Evolutionary conservation across 345 rosid species (phyloP).

Genomic region (Toxicodendron radicans): DNA sequence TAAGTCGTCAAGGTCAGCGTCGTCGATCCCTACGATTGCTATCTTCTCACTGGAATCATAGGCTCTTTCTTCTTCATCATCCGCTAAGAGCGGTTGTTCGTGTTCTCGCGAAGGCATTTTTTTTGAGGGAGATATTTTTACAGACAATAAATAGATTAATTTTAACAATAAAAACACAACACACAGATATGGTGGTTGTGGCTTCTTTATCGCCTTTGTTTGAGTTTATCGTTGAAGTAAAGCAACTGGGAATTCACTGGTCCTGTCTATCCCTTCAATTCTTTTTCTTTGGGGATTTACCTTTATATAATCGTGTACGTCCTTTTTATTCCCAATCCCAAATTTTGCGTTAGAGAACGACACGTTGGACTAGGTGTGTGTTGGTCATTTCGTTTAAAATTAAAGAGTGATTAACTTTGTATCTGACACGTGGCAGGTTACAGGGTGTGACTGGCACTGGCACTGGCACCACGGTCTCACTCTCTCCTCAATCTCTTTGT

Average conservation of each 20-base stretch:
- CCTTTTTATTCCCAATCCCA: neutral
- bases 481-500: too few relatives aligned
- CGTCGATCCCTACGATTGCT: conserved; percentile 52
- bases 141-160: too few relatives aligned
- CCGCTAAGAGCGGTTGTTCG: conserved; percentile 36
- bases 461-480: too few relatives aligned
- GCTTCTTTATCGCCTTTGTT: neutral
- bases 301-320: neutral
- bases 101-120: conserved; percentile 20
- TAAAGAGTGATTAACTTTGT: too few relatives aligned
- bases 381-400: too few relatives aligned
- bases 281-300: neutral
- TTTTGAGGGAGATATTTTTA: neutral
- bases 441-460: too few relatives aligned
- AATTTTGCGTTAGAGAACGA: neutral
- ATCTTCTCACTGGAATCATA: conserved; percentile 78
- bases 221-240: neutral
- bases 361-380: neutral
- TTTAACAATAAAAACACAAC: too few relatives aligned
- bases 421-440: too few relatives aligned
- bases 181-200: too few relatives aligned
- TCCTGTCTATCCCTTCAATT: too few relatives aligned
- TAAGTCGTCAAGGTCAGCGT: conserved; percentile 27
- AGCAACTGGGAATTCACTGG: neutral
- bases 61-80: conserved; percentile 52